Conservation (phyloP, 306 rosid species). For the Glycine tomentella region DNA sequence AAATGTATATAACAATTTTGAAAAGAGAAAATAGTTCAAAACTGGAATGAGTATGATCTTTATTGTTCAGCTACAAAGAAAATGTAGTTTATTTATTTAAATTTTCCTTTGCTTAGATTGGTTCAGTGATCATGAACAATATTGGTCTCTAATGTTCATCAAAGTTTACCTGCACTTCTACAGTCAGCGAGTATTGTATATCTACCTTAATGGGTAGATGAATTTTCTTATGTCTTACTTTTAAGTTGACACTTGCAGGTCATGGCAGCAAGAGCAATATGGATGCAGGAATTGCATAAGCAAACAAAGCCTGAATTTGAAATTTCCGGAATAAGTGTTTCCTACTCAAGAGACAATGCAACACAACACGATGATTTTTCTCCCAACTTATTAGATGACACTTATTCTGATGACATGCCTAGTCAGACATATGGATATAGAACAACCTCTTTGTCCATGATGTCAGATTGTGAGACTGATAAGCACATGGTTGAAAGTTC, state of each 20-base stretch:
- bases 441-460: constrained; percentile 49
- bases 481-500: constrained; percentile 61
- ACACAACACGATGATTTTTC: constrained; percentile 52
- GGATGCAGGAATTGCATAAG: constrained; percentile 96
- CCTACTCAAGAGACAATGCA: constrained; percentile 54
- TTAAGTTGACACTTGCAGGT: constrained; percentile 62
- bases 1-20: neutral
- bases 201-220: constrained; percentile 28
- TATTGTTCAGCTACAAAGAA: constrained; percentile 15
- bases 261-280: constrained; percentile 81
- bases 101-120: constrained; percentile 8
- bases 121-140: constrained; percentile 25
- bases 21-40: neutral
- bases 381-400: constrained; percentile 50
- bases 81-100: constrained; percentile 10
- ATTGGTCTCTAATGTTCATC: constrained; percentile 16
- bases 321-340: constrained; percentile 58
- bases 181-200: constrained; percentile 19
- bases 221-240: constrained; percentile 35
- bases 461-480: constrained; percentile 59
- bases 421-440: constrained; percentile 48
- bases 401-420: constrained; percentile 58
- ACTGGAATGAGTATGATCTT: neutral
- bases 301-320: constrained; percentile 64
- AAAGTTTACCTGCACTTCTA: constrained; percentile 12